Evolutionary conservation across 2,329 filamentous ascomycete genomes (phyloP), one percentile per base, ranked within the genome.

Genomic region (Lecanoromycetidae sp.): DNA sequence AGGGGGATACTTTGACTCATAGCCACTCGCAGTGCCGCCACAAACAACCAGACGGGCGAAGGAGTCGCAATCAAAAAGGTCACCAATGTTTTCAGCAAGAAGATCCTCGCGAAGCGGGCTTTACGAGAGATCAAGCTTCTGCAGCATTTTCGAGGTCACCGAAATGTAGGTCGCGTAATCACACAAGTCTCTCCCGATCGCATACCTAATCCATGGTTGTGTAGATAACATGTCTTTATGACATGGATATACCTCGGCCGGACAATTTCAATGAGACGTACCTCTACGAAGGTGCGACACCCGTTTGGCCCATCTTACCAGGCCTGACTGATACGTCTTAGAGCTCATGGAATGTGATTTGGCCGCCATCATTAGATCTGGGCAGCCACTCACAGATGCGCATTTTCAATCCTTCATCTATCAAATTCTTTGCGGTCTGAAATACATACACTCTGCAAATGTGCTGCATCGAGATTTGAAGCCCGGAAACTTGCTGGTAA

Each of bases 391-490:
- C 63, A 98, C 91, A 61, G 91, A 98, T 63, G 91, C 91, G 46
- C 91, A 98, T 68, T 98, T 98, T 73, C 91, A 98, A 69, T 96
- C 91, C 44, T 98, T 98, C 71, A 95, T 98, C 70, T 98, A 98
- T 73, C 91, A 98, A 75, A 98, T 98, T 57, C 82, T 98, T 5
- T 96, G 91, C 65, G 91, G 91, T 55, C 75, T 98, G 58, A 98
- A 98, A 74, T 98, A 96, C 68, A 96, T 98, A 56, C 91, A 98
- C 72, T 96, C 90, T 19, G 91, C 91, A 57, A 96, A 96, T 60
- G 91, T 98, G 44, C 75, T 98, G 56, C 91, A 98, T 66, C 84
- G 91, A 64, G 91, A 98, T 65, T 69, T 98, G 62, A 98, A 98
- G 71, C 91, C 91, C 29, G 91, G 91, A 49, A 98, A 98, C 65